These are phyloP conservation scores for Trichosporon ovoides DNA, from an alignment of 1,284 basidiomycete species.

Conservation along the genomic window DNA sequence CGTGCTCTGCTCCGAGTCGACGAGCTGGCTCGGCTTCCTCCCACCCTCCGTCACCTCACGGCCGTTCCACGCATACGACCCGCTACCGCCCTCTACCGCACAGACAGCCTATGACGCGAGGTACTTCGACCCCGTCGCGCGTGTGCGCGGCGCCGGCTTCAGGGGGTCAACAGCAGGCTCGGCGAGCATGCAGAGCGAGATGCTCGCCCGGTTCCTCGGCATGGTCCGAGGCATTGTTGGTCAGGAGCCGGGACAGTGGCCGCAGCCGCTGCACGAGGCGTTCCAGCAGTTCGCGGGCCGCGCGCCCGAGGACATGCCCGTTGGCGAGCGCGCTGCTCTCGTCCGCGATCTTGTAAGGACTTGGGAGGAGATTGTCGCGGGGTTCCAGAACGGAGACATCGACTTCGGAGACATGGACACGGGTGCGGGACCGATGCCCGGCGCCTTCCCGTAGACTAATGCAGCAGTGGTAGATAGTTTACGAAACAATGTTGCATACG, in stretches of 20 bases:
- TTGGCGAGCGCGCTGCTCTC: conserved; percentile 12
- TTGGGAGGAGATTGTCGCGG: conserved; percentile 18
- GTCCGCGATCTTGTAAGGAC: conserved; percentile 16
- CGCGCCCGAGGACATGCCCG: conserved; percentile 11
- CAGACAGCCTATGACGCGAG: conserved; percentile 60
- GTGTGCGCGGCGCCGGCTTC: conserved; percentile 13
- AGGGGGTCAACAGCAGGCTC: conserved; percentile 1
- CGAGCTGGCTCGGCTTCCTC: conserved; percentile 64
- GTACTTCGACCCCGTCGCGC: conserved; percentile 57
- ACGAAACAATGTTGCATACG: neutral
- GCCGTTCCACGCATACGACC: conserved; percentile 67
- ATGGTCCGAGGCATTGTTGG: conserved; percentile 14
- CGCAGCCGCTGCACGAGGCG: conserved; percentile 14
- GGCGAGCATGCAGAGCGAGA: conserved; percentile 2
- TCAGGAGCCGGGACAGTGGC: conserved; percentile 14
- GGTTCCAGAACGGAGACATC: conserved; percentile 12
- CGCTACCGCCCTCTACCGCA: conserved; percentile 62
- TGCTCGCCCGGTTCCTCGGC: conserved; percentile 18
- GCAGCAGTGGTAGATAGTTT: no score
- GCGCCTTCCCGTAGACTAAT: conserved; percentile 14
- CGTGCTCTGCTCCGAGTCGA: conserved; percentile 60
- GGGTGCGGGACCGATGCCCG: conserved; percentile 11
- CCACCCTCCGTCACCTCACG: conserved; percentile 54
- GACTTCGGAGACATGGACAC: conserved; percentile 12
- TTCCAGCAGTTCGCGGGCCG: conserved; percentile 17